Evolutionary conservation across 768 basidiomycete species (phyloP), one percentile per base, ranked within the genome.

Genomic region (Amanita rubescens): DNA sequence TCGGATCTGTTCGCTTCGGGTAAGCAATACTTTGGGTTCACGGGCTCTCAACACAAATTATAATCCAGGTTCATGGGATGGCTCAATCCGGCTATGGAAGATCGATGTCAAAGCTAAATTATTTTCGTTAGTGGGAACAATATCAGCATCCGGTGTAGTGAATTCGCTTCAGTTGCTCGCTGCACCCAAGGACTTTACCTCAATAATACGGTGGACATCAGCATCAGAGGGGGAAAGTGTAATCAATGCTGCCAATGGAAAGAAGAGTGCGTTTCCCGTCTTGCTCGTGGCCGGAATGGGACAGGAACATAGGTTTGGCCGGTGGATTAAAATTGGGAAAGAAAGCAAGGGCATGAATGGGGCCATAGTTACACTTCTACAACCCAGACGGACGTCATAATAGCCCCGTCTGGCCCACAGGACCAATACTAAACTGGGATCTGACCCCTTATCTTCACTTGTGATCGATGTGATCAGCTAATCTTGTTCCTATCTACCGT

Each of bases 1-100:
- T 90, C 93, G 6, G 92, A 99, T 66, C 62, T 93, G 5, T 88
- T 99, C 58, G 92, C 81, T 0, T 93, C 94, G 5, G 95, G 94
- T 91, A 64, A 54, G 75, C 67, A 5, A 32, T 15, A 32, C 27
- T 30, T 51, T 39, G 20, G 8, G 22, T 34, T 30, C 42, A 33
- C 1, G 50, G 51, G n/a, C 42, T 17, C 43, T 37, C 38, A 15
- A 12, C 33, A 35, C 30, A 2, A 17, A 39, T 15, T 14, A 1
- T 15, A 20, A n/a, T 34, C 35, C 57, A 96, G 94, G 95, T 30
- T 98, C 96, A 10, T 98, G 90, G 87, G 93, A 96, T 57, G 92
- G 93, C 42, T 66, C 76, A 45, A 80, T 98, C 61, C 87, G 89
- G 47, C 72, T 99, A 65, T 99, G 96, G 95, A 85, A 90, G 63